Evolutionary conservation across 129 eudicot genomes (phyloP), one percentile per base, ranked within the genome.

Genomic region (Kitagawia praeruptora): DNA sequence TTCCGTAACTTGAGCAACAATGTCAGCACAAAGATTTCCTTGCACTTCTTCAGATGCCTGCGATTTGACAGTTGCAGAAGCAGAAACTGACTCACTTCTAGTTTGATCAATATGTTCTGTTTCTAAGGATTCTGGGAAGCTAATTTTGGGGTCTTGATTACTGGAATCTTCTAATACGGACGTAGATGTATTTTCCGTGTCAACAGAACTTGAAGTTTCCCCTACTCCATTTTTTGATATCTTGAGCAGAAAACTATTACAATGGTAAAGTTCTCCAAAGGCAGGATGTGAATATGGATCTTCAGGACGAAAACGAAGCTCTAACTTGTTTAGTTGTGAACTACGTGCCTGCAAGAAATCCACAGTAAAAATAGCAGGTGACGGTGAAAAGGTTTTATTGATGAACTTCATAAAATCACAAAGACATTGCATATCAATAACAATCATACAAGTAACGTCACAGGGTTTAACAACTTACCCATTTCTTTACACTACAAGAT

Each of bases 241-340:
- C 80, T 80, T 95, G 81, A 92, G 85, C 70, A 95, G 58, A 73
- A 90, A 95, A 64, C 84, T 88, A 72, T 87, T 90, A 75, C 94
- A 88, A 19, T 85, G 80, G n/a, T 53, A 45, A 84, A 79, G 88
- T 74, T 86, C 89, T 63, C 97, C 98, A 79, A 78, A 74, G 46
- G 85, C 88, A 44, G 98, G 98, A 85, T 92, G 98, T 28, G 98
- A 95, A 81, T 86, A 92, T 1, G 97, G 98, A 89, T 95, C 98
- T 85, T 92, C 98, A 16, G 98, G 98, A 48, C 97, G 98, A 82
- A 92, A 95, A 82, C 66, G 89, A 54, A 95, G 93, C 85, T 95
- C 96, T 81, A 95, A 76, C 72, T 82, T 89, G 86, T 87, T 88
- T 77, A 88, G 81, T 80, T 87, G 74, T 42, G 84, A 85, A 63